These are phyloP conservation scores for Tritrichomonas foetus DNA, from an alignment of 208 protist genomes.

Conservation along the genomic window DNA sequence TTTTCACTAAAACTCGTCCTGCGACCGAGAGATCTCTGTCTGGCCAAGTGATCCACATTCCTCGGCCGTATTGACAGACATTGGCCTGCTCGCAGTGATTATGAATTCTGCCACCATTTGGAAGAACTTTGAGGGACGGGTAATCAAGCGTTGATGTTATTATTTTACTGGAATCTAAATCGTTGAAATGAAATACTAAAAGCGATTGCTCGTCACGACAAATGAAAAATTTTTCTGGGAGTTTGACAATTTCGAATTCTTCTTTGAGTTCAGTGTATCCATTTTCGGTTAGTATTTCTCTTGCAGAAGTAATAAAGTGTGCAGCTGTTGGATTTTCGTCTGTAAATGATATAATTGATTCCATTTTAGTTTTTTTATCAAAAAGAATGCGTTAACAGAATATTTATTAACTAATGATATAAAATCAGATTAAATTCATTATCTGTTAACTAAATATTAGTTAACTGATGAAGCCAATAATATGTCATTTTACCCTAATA, in stretches of 20 bases:
- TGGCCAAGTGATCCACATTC: neutral
- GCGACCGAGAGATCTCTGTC: neutral
- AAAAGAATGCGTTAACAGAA: too few species aligned
- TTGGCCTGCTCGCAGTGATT: neutral
- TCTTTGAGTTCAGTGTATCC: neutral
- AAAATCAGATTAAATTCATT: too few species aligned
- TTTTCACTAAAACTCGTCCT: neutral
- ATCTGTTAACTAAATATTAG: too few species aligned
- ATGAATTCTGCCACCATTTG: neutral
- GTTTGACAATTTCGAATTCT: neutral
- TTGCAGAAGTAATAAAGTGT: neutral
- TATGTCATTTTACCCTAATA: too few species aligned
- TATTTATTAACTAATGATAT: too few species aligned
- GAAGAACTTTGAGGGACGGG: neutral
- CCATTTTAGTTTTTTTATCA: too few species aligned
- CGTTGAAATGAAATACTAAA: neutral
- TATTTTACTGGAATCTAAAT: neutral
- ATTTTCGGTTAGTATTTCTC: neutral
- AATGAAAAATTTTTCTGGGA: constrained; percentile 15
- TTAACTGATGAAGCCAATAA: too few species aligned
- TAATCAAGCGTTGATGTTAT: neutral
- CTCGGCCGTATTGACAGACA: neutral
- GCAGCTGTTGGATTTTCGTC: neutral
- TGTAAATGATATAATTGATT: too few species aligned
- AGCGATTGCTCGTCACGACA: neutral